A percentile compares a stretch with the other conserved stretches of the same genome.
Evolutionary conservation across 225 moss, liverwort and hornwort genomes (phyloP).

Genomic region (Sphagnum contortum): DNA sequence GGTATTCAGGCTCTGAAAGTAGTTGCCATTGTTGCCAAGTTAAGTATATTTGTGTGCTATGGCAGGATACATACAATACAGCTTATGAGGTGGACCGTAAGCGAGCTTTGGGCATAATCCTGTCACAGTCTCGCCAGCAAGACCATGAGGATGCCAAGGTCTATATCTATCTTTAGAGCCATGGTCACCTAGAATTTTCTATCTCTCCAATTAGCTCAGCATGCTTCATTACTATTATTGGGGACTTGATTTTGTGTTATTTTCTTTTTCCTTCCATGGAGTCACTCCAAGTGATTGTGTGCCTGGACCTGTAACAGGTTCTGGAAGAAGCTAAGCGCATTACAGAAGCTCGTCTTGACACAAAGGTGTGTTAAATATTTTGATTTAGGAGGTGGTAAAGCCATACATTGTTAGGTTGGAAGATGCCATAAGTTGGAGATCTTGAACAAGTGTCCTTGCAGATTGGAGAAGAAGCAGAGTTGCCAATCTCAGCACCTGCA

Average conservation of each 20-base stretch:
- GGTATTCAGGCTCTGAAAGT: no score
- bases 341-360: constrained; percentile 71
- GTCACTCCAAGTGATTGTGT: no score
- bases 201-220: no score
- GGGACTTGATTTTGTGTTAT: no score
- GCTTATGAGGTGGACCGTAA: constrained; percentile 88
- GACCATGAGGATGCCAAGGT: constrained; percentile 92
- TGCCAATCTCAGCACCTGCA: constrained; percentile 32
- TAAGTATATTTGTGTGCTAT: not conserved
- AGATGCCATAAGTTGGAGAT: not conserved
- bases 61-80: constrained; percentile 79
- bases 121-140: constrained; percentile 87
- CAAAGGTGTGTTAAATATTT: constrained; percentile 39
- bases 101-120: constrained; percentile 71
- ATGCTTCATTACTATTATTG: no score
- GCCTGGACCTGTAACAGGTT: constrained; percentile 21
- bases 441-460: constrained; percentile 10
- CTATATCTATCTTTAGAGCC: constrained; percentile 2
- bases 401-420: no score
- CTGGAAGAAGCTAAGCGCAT: constrained; percentile 87
- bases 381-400: not conserved
- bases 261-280: no score
- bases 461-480: constrained; percentile 65
- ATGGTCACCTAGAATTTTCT: not conserved
- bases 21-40: no score